Evolutionary conservation across 2,329 filamentous ascomycete species (phyloP), one percentile per base, ranked within the genome.

Genomic region (Cladosporium sp.): DNA sequence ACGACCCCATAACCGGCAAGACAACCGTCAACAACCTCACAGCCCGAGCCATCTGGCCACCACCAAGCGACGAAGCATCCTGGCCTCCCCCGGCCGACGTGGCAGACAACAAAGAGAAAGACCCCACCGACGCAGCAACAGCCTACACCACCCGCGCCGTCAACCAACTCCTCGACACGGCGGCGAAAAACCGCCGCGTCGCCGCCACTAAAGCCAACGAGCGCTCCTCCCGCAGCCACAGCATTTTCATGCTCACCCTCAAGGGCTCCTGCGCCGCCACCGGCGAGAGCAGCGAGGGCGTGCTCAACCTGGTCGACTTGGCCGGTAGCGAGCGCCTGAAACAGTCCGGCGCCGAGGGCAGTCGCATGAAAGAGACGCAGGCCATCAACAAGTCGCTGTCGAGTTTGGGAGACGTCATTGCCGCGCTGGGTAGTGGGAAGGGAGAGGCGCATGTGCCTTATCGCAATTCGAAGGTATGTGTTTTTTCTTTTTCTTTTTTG

Each of bases 201-300:
- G 93, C 93, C 1, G 90, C 93, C 0, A 99, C 93, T n/a, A 96
- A 95, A 66, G 89, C 93, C 55, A 99, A 99, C 71, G 89, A 95
- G 73, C 83, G 91, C 41, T 96, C 89, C 0, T 96, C 90, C 9
- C 86, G 95, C 43, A 96, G 89, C 27, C 93, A 99, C 72, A 96
- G 89, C 1, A 90, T 99, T 43, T 97, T 99, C 66, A 95, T 97
- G 51, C 79, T 99, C 49, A 84, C 80, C 53, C 72, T 86, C 1
- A 76, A 75, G 3, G 83, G 83, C 5, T 72, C 76, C 43, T 96
- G 95, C 61, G 73, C 73, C 18, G 81, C 85, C 36, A 95, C 89
- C 0, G 85, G 84, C 9, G 89, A 96, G 70, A 84, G 82, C 13
- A 95, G 88, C 62, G 91, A 96, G 69, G 92, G 93, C 34, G 95